Conservation (phyloP, 179 eudicot genomes). For the Dionaea muscipula region DNA sequence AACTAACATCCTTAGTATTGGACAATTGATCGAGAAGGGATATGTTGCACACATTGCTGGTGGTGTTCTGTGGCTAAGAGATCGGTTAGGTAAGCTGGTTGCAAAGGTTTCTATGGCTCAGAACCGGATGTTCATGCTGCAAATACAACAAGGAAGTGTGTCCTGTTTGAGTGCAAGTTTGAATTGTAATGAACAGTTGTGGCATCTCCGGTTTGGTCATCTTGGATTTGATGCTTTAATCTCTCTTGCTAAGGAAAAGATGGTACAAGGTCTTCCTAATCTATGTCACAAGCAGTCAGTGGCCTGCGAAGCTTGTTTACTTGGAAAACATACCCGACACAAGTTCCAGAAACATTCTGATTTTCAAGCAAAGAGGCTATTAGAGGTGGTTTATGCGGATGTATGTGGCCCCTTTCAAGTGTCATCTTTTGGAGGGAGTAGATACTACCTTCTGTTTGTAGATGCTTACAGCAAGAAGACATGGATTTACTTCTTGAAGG, state of each 20-base stretch:
- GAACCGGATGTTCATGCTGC: neutral
- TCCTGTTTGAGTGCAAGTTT: neutral
- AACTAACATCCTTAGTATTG: neutral
- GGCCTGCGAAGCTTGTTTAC: neutral
- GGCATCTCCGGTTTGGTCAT: neutral
- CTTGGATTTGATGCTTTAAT: neutral
- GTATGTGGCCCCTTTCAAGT: neutral
- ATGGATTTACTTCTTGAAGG: neutral
- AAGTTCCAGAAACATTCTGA: neutral
- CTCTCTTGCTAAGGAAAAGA: neutral
- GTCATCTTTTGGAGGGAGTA: neutral
- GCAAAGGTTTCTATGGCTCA: neutral
- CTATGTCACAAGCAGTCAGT: neutral
- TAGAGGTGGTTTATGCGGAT: neutral
- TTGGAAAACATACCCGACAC: neutral
- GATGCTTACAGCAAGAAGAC: neutral
- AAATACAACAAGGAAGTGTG: neutral
- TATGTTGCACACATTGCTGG: neutral
- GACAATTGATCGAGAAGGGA: neutral
- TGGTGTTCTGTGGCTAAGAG: neutral
- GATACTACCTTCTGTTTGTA: neutral
- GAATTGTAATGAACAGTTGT: neutral
- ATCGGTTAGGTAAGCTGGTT: neutral
- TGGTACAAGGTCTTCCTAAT: neutral
- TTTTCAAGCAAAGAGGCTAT: neutral